Base-by-base conservation (phyloP, 1,139 yeast species). In the Protomyces macrosporus region DNA sequence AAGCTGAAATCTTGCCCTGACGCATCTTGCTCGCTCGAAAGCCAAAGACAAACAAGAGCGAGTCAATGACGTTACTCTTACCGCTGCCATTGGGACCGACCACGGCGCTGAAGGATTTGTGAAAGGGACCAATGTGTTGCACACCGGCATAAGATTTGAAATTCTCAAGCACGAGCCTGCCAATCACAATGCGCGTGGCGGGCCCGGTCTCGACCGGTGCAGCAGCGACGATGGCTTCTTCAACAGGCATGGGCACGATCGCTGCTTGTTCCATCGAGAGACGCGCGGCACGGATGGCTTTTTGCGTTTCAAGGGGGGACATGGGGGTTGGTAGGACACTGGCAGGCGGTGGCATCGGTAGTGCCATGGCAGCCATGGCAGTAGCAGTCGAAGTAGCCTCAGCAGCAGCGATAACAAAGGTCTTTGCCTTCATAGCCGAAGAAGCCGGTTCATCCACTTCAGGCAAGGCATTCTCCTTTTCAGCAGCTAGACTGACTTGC, bases 71-170 rank as follows among this genome's bases (percentile, higher is more conserved):
- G 73, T 95, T 95, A 10, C 98, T 91, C 75, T 93, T 93, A 6
- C 98, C 98, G 50, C 96, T 88, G 37, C 99, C 99, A 74, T 95
- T 95, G 3, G 98, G 98, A 0, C 99, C 99, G n/a, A 95, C 98
- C 7, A 95, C 96, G 0, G 99, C 97, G 6, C 97, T 89, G 73
- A 95, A 95, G 1, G 96, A 89, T 53, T 74, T 72, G 73, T 93
- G 88, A 74, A 95, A 95, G 0, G 99, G 98, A 0, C 99, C 99
- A 66, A 95, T 88, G 7, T 83, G 83, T 75, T 93, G 98, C n/a
- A 81, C 77, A 0, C 98, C 98, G 0, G 98, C 98, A 73, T 95
- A 95, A 0, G 98, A 90, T 72, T 95, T 95, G 81, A 93, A 95
- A 72, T 95, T 88, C 4, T 86, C 86, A 56, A 95, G 79, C 0